Evolutionary conservation across 176 grass and related monocot genomes (phyloP), one percentile per base, ranked within the genome.

Genomic region (Microstegium vimineum): DNA sequence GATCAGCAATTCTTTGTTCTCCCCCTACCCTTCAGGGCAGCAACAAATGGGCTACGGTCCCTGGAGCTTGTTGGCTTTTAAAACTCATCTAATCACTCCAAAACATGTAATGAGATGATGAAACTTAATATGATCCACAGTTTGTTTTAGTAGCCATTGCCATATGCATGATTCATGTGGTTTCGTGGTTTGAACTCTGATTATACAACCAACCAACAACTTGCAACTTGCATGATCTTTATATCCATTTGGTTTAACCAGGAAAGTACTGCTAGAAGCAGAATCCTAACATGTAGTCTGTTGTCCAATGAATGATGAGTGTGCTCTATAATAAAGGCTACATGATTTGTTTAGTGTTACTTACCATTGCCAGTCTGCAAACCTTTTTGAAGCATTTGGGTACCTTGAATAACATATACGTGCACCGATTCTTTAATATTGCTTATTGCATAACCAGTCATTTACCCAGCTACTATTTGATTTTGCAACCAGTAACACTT

Each of bases 401-500:
- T 2, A 27, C 37, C n/a, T 70, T 23, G 11, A 41, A 40, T 25
- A 69, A 69, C 10, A 38, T 69, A 26, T 16, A 15, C 23, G 27
- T 43, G 25, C 7, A 43, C n/a, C 22, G 10, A 27, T 25, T 27
- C 12, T 43, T 70, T 28, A 13, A 71, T 69, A 69, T 26, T 41
- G 8, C 2, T 45, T 69, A 69, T 26, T 41, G 8, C 2, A 23
- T 27, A 71, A 41, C 37, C 38, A 43, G 36, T 33, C 22, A 69
- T 69, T 38, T 26, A 26, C n/a, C 10, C 37, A 26, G n/a, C 12
- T 43, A 43, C 3, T 70, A 8, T 11, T 79, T 84, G 73, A 60
- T 73, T 80, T 79, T 85, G 57, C 43, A 77, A 16, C 10, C 8
- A 45, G 4, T 72, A 49, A 85, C 42, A 28, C 38, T 71, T 71